These are phyloP conservation scores for Bullera alba DNA, from an alignment of 768 basidiomycete genomes.

Conservation along the genomic window DNA sequence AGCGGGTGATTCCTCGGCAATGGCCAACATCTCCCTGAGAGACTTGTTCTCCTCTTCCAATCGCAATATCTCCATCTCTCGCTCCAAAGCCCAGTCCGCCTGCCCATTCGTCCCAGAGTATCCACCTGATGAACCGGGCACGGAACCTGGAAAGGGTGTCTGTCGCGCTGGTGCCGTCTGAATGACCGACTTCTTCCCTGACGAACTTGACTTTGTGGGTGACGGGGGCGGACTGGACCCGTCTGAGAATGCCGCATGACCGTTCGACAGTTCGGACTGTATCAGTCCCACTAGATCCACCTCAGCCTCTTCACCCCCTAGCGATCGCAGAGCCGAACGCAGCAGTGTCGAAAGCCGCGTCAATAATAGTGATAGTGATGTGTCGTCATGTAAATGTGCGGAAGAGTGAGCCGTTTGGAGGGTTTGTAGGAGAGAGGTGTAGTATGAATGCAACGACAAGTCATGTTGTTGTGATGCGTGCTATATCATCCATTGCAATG, in stretches of 20 bases:
- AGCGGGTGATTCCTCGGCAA: conserved; percentile 42
- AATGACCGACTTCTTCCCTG: conserved; percentile 47
- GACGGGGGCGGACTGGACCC: conserved; percentile 10
- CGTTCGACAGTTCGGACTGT: conserved; percentile 3
- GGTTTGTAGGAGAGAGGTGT: conserved; percentile 66
- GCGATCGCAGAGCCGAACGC: conserved; percentile 63
- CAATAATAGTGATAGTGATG: conserved; percentile 60
- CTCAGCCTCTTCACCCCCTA: conserved; percentile 51
- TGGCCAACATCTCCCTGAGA: conserved; percentile 66
- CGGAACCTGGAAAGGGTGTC: conserved; percentile 27
- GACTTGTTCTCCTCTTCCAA: conserved; percentile 76
- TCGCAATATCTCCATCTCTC: conserved; percentile 77
- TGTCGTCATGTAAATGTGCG: conserved; percentile 52
- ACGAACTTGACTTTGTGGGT: conserved; percentile 33
- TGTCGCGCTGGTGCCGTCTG: conserved; percentile 41
- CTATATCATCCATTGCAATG: conserved; percentile 48
- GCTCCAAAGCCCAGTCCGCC: conserved; percentile 77
- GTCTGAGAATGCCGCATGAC: neutral
- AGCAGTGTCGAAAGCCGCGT: conserved; percentile 65
- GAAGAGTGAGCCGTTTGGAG: conserved; percentile 42
- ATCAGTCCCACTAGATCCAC: conserved; percentile 6
- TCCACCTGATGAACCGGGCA: conserved; percentile 34
- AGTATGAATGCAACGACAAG: conserved; percentile 76
- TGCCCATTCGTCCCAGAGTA: conserved; percentile 45
- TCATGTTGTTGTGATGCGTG: conserved; percentile 88